Evolutionary conservation across 1,284 basidiomycete genomes (phyloP).

Genomic region (Fistulina hepatica): DNA sequence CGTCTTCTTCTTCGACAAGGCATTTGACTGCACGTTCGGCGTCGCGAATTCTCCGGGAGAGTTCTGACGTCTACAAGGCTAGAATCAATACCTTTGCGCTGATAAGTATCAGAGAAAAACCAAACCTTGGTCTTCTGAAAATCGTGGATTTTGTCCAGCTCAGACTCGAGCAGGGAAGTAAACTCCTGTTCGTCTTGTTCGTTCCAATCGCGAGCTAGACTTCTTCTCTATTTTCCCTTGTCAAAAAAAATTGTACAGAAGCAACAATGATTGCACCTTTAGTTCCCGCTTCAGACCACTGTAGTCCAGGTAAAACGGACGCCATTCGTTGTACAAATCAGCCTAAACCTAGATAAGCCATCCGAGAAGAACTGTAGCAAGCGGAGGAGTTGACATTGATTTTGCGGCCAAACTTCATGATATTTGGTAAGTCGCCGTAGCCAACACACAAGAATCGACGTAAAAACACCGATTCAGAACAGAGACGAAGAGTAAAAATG

Average conservation of each 20-base stretch:
- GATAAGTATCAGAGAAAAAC: slow-evolving; percentile 7
- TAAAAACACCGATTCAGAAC: no score
- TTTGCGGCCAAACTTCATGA: slow-evolving; percentile 84
- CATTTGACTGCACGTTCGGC: slow-evolving; percentile 73
- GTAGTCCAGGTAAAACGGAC: slow-evolving; percentile 84
- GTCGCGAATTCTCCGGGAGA: slow-evolving; percentile 68
- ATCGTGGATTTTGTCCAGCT: slow-evolving; percentile 92
- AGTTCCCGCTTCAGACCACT: slow-evolving; percentile 82
- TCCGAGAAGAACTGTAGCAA: slow-evolving; percentile 1
- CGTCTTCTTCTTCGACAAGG: slow-evolving; percentile 55
- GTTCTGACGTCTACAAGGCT: slow-evolving; percentile 60
- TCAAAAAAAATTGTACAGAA: background rate
- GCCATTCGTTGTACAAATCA: slow-evolving; percentile 83
- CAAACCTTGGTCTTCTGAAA: slow-evolving; percentile 88
- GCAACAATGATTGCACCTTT: slow-evolving; percentile 41
- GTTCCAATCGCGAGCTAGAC: slow-evolving; percentile 55
- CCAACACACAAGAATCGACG: no score
- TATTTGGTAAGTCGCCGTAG: no score
- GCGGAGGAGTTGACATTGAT: slow-evolving; percentile 47
- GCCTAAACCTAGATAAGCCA: slow-evolving; percentile 35
- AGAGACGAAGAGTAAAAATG: no score
- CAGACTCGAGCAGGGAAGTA: slow-evolving; percentile 66
- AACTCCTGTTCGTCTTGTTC: slow-evolving; percentile 76
- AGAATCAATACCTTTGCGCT: background rate
- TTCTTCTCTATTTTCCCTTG: slow-evolving; percentile 36